Evolutionary conservation across 2,329 filamentous ascomycete species (phyloP).

Genomic region (Thelonectria rubi): DNA sequence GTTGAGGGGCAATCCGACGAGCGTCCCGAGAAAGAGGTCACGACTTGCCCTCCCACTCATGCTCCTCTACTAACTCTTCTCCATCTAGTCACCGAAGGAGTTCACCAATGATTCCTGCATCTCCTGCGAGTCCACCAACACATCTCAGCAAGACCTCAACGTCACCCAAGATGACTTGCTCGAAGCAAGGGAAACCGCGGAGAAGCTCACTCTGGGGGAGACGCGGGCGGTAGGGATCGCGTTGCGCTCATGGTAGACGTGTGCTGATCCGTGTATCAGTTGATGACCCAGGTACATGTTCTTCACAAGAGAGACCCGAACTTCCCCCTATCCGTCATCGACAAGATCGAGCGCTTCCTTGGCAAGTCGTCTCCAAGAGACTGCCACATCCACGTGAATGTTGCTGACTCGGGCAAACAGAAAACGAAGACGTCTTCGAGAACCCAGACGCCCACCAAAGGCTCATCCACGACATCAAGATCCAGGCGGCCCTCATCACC

Average conservation of each 20-base stretch:
- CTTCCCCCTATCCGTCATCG: conserved; percentile 48
- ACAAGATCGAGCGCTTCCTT: conserved; percentile 50
- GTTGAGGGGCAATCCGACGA: neutral
- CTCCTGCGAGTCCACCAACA: neutral
- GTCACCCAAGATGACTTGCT: conserved; percentile 55
- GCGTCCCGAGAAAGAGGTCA: neutral
- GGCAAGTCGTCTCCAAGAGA: conserved; percentile 34
- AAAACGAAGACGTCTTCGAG: conserved; percentile 44
- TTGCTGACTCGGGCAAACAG: no score
- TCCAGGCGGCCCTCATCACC: conserved; percentile 60
- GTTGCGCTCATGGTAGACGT: no score
- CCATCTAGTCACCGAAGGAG: neutral
- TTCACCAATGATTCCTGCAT: neutral
- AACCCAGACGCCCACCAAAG: conserved; percentile 50
- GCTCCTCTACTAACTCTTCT: neutral
- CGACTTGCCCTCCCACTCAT: neutral
- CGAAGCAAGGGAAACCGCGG: conserved; percentile 53
- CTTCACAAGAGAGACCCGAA: conserved; percentile 51
- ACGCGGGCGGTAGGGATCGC: conserved; percentile 41
- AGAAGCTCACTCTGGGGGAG: conserved; percentile 47
- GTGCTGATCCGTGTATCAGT: conserved; percentile 31
- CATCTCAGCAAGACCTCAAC: conserved; percentile 39
- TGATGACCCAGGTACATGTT: conserved; percentile 47
- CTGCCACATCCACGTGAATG: no score
- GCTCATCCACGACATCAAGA: conserved; percentile 61